Percentiles rank a stretch among this genome's conserved stretches.
phyloP scores from a whole-genome alignment of 768 basidiomycete species.

The Suillus decipiens region DNA sequence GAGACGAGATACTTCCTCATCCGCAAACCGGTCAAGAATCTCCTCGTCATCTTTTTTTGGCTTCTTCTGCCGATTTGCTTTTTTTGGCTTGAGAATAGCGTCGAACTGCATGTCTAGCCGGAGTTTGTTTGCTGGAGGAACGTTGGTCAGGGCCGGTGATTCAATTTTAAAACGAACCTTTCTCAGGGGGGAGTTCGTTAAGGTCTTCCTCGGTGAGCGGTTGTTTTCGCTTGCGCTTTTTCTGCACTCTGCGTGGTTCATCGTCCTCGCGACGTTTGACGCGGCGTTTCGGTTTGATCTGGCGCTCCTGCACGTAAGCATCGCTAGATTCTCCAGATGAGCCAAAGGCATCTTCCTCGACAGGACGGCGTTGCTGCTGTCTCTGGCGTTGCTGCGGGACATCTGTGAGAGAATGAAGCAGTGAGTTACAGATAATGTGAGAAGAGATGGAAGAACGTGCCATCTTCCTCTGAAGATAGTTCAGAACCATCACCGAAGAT shows the following conservation, averaged over 20 bases:
- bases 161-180: slow-evolving; percentile 49
- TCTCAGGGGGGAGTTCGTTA: slow-evolving; percentile 71
- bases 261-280: slow-evolving; percentile 45
- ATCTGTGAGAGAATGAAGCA: slow-evolving; percentile 30
- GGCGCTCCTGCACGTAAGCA: slow-evolving; percentile 49
- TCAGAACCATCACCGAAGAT: slow-evolving; percentile 89
- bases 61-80: slow-evolving; percentile 58
- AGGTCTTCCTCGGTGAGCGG: slow-evolving; percentile 64
- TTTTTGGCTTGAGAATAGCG: slow-evolving; percentile 83
- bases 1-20: slow-evolving; percentile 89
- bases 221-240: slow-evolving; percentile 63
- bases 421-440: slow-evolving; percentile 6
- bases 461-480: slow-evolving; percentile 75
- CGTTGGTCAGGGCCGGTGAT: slow-evolving; percentile 8
- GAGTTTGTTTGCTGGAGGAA: slow-evolving; percentile 63
- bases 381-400: slow-evolving; percentile 44
- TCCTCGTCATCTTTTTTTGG: slow-evolving; percentile 83
- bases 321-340: slow-evolving; percentile 49
- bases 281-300: slow-evolving; percentile 25
- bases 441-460: slow-evolving; percentile 14
- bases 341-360: slow-evolving; percentile 36
- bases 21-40: slow-evolving; percentile 82
- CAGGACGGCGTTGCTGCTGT: slow-evolving; percentile 32
- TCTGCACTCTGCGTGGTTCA: slow-evolving; percentile 36
- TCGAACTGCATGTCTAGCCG: slow-evolving; percentile 85